Evolutionary conservation across 805 yeast species (phyloP), one percentile per base, ranked within the genome.

Genomic region (Candida parachauliodes): DNA sequence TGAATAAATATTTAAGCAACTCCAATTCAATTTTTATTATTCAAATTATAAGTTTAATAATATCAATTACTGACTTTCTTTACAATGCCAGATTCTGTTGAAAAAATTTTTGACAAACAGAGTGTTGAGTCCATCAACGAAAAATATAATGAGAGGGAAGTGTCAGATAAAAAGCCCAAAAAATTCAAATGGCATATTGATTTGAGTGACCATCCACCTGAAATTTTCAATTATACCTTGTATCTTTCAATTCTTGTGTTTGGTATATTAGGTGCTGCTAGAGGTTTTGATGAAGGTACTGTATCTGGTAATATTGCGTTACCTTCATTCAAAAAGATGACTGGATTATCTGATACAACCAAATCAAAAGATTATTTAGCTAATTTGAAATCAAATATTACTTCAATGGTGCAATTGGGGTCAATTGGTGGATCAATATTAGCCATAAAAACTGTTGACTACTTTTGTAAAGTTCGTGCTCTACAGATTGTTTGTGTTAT

Each of bases 201-300:
- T 12, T 59, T 56, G 34, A 53, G 51, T 29, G 59, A 59, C 37
- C 58, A 67, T 0, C 77, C 77, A 2, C 53, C 53, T 28, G 74
- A 74, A 43, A 67, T 73, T 20, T 75, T 64, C 45, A 76, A 76
- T 58, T 44, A 57, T 49, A 64, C 68, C 7, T 60, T 77, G 26
- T 74, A 57, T 52, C 44, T 66, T 31, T 60, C 75, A 1, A 69
- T 74, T 10, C 55, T 69, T 21, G 62, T 73, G 2, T 77, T 76
- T 54, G 83, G 82, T 32, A 51, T 76, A 12, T 5, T 17, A 8
- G 83, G 83, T 5, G 62, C 72, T 23, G 77, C 78, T 4, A 57
- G 83, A 54, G 83, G 82, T 10, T 68, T 62, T 32, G 82, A 77
- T 51, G 82, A 77, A 51, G 82, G 82, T 23, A 57, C 56, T 42